Conservation (phyloP, 2,329 filamentous ascomycete genomes). For the Monosporascus ibericus region DNA sequence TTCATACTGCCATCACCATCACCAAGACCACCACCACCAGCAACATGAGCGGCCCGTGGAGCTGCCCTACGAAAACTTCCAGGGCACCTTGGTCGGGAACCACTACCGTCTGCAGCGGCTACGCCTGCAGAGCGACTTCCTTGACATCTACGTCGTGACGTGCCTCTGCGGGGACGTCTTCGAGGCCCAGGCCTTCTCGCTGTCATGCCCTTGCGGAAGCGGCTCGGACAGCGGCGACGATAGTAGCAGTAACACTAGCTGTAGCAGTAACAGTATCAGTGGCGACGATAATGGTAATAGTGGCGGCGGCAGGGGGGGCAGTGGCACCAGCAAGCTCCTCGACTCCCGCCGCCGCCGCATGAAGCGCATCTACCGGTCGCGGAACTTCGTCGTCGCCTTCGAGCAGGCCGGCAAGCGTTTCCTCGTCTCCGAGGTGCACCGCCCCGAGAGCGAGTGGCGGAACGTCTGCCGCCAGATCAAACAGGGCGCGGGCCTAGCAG, state of each 20-base stretch:
- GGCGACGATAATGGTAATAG: background rate
- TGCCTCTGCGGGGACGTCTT: constrained; percentile 1
- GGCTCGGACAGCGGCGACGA: background rate
- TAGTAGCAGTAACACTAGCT: background rate
- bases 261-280: background rate
- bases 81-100: background rate
- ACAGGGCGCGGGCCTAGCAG: background rate
- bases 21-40: background rate
- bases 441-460: background rate
- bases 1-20: too few relatives aligned
- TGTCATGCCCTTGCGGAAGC: constrained; percentile 1
- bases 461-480: background rate
- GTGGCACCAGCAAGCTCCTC: constrained; percentile 1
- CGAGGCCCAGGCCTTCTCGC: constrained; percentile 9
- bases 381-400: constrained; percentile 5
- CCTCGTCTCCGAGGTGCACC: background rate
- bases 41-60: background rate
- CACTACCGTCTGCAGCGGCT: constrained; percentile 8
- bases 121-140: constrained; percentile 3
- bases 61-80: background rate
- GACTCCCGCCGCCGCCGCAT: constrained; percentile 5
- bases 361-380: constrained; percentile 6
- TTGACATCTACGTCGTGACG: constrained; percentile 7
- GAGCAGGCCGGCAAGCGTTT: constrained; percentile 4
- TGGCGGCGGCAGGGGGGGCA: background rate